A percentile compares a stretch with the other conserved stretches of the same genome.
Conservation (phyloP, 2,329 filamentous ascomycete species). For the Colletotrichum sp. region DNA sequence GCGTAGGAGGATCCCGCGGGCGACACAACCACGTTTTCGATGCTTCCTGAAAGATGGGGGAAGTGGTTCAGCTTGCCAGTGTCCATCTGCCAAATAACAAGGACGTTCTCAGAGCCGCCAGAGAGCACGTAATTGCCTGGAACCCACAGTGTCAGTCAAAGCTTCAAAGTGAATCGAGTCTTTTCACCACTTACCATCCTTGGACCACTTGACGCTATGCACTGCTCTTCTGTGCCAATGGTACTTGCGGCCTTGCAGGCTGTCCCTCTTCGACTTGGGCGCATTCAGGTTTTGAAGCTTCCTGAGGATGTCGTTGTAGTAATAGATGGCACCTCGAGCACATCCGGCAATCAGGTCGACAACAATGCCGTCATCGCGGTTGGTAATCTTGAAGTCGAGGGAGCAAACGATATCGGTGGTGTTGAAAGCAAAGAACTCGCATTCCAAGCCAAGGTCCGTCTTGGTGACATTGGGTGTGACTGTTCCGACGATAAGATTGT, state of each 20-base stretch:
- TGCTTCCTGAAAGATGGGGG: constrained; percentile 86
- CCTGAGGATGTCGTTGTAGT: constrained; percentile 78
- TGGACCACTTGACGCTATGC: constrained; percentile 87
- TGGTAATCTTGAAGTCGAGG: constrained; percentile 62
- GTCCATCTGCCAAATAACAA: constrained; percentile 93
- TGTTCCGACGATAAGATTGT: constrained; percentile 66
- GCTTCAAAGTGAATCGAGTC: background rate
- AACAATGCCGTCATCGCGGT: constrained; percentile 31
- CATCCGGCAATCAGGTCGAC: constrained; percentile 83
- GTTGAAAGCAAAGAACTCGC: constrained; percentile 64
- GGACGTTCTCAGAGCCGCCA: constrained; percentile 85
- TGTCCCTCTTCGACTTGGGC: constrained; percentile 45
- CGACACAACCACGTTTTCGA: constrained; percentile 86
- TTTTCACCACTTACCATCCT: constrained; percentile 70
- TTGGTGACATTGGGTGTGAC: constrained; percentile 34
- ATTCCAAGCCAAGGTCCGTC: constrained; percentile 47
- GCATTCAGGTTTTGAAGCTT: constrained; percentile 53
- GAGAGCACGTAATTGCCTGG: constrained; percentile 92
- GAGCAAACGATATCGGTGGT: constrained; percentile 69
- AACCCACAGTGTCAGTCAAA: constrained; percentile 31
- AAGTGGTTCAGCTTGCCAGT: constrained; percentile 83
- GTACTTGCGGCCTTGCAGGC: constrained; percentile 66
- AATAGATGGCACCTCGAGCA: constrained; percentile 74
- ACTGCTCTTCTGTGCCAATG: constrained; percentile 94
- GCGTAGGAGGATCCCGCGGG: constrained; percentile 80